Percentiles rank a stretch among this genome's conserved stretches.
Evolutionary conservation across 805 yeast species (phyloP).

Genomic region (Starmerella kuoi): DNA sequence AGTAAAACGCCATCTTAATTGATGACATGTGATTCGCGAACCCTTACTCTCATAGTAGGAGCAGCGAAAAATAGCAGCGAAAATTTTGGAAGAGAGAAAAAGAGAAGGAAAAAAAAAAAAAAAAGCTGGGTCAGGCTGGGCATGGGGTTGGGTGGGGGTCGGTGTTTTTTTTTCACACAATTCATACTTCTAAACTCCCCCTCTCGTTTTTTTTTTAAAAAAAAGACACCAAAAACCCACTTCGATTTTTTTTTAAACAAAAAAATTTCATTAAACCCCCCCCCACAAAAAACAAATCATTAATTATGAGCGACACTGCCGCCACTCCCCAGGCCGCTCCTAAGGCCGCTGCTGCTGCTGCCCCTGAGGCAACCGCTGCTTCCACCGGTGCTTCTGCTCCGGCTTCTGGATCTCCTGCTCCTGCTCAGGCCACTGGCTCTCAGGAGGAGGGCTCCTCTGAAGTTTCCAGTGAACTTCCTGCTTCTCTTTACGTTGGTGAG

Average conservation of each 20-base stretch:
- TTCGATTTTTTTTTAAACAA: slow-evolving; percentile 3
- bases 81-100: no score
- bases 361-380: slow-evolving; percentile 13
- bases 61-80: no score
- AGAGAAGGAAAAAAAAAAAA: neutral
- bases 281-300: slow-evolving; percentile 10
- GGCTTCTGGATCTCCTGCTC: slow-evolving; percentile 15
- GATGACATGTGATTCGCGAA: no score
- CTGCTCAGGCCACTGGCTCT: slow-evolving; percentile 21
- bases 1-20: no score
- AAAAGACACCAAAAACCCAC: slow-evolving; percentile 2
- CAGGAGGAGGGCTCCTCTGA: slow-evolving; percentile 24
- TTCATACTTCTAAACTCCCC: slow-evolving; percentile 1
- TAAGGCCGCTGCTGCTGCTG: slow-evolving; percentile 8
- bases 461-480: slow-evolving; percentile 31
- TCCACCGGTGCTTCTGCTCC: slow-evolving; percentile 12
- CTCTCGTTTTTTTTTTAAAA: neutral
- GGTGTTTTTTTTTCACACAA: neutral
- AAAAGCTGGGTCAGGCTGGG: neutral
- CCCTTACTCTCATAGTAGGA: no score
- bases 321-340: slow-evolving; percentile 11
- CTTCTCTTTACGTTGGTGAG: slow-evolving; percentile 95
- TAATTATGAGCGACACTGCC: slow-evolving; percentile 17
- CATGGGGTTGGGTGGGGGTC: neutral
- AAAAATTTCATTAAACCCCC: slow-evolving; percentile 1